Evolutionary conservation across 2,329 filamentous ascomycete species (phyloP).

Genomic region (Colletotrichum musae): DNA sequence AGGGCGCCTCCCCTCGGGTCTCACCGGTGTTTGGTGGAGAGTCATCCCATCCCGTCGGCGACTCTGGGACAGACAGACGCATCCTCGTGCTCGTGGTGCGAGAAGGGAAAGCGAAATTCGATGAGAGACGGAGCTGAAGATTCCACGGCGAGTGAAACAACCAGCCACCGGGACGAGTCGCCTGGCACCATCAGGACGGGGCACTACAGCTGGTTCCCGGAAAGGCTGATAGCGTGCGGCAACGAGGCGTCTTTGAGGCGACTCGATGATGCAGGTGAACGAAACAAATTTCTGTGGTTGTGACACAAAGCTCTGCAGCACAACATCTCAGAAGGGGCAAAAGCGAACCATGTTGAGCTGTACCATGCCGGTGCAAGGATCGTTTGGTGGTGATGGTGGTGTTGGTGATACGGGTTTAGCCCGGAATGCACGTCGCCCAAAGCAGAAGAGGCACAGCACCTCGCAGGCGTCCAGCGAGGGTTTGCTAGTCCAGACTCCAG

Average conservation of each 20-base stretch:
- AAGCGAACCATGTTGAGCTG: slow-evolving; percentile 32
- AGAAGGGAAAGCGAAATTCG: not conserved
- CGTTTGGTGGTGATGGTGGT: slow-evolving; percentile 14
- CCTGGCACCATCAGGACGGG: slow-evolving; percentile 35
- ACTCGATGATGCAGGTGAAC: slow-evolving; percentile 42
- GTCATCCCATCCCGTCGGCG: slow-evolving; percentile 8
- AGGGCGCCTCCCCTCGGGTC: slow-evolving; percentile 20
- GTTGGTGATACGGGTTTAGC: slow-evolving; percentile 37
- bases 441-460: slow-evolving; percentile 36
- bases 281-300: slow-evolving; percentile 27
- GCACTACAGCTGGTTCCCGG: slow-evolving; percentile 37
- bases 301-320: slow-evolving; percentile 39
- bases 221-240: slow-evolving; percentile 37
- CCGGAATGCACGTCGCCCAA: slow-evolving; percentile 37
- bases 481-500: slow-evolving; percentile 15
- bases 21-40: slow-evolving; percentile 32
- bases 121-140: slow-evolving; percentile 28
- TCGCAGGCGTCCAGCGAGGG: slow-evolving; percentile 9
- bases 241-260: slow-evolving; percentile 32
- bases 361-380: slow-evolving; percentile 35
- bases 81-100: not conserved
- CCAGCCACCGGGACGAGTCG: slow-evolving; percentile 31
- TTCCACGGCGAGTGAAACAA: slow-evolving; percentile 35
- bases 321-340: slow-evolving; percentile 15
- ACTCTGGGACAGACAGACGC: not conserved